phyloP scores from a whole-genome alignment of 2,329 filamentous ascomycete species.

The Monosporascus sp. region DNA sequence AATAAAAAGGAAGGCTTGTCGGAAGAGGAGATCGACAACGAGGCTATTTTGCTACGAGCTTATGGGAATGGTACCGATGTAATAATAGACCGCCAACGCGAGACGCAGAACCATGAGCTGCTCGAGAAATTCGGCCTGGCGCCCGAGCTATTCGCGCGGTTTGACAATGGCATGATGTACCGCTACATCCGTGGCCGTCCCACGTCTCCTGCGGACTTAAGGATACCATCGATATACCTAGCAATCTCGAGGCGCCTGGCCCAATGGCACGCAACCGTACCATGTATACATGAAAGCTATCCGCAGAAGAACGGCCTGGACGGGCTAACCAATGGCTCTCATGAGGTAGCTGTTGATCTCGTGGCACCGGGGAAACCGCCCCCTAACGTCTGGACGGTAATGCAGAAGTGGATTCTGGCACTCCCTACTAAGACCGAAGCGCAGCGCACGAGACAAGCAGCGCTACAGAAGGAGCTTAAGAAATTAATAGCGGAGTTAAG shows the following conservation, averaged over 20 bases:
- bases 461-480: slow-evolving; percentile 69
- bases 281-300: slow-evolving; percentile 41
- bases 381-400: slow-evolving; percentile 91
- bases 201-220: slow-evolving; percentile 75
- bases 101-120: slow-evolving; percentile 74
- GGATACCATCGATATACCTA: slow-evolving; percentile 68
- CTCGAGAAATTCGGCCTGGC: slow-evolving; percentile 80
- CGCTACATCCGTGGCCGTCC: slow-evolving; percentile 78
- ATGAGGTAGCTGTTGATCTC: slow-evolving; percentile 39
- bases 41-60: slow-evolving; percentile 83
- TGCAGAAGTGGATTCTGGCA: slow-evolving; percentile 92
- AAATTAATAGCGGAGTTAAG: slow-evolving; percentile 67
- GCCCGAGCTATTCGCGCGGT: slow-evolving; percentile 81
- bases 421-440: slow-evolving; percentile 68
- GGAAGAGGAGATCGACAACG: slow-evolving; percentile 56
- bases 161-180: slow-evolving; percentile 95
- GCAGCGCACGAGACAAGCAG: slow-evolving; percentile 61
- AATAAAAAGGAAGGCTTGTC: slow-evolving; percentile 60
- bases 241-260: slow-evolving; percentile 80
- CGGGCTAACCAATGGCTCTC: slow-evolving; percentile 23
- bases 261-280: slow-evolving; percentile 82
- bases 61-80: slow-evolving; percentile 94
- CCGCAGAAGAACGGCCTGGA: slow-evolving; percentile 34
- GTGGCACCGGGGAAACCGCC: slow-evolving; percentile 62
- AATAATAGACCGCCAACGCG: slow-evolving; percentile 90